phyloP scores from a whole-genome alignment of 2,329 filamentous ascomycete genomes.

The Alternaria tenuissima region DNA sequence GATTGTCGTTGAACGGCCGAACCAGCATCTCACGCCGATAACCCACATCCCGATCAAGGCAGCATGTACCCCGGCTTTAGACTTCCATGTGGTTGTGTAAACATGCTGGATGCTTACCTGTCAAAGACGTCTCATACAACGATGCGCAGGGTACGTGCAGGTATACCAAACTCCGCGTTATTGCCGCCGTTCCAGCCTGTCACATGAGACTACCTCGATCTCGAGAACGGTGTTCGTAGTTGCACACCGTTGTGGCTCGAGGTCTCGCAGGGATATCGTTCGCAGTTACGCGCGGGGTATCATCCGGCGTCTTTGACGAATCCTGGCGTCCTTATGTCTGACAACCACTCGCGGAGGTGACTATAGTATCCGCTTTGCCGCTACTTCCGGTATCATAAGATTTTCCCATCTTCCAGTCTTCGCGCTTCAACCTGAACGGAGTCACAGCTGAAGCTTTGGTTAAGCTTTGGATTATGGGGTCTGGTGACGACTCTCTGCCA shows the following conservation, averaged over 20 bases:
- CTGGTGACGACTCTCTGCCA: not conserved
- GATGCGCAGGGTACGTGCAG: not conserved
- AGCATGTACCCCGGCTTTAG: conserved; percentile 1
- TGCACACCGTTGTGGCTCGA: not conserved
- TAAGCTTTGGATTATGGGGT: not conserved
- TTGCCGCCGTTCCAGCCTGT: conserved; percentile 2
- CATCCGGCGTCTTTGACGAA: not conserved
- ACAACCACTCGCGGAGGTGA: not conserved
- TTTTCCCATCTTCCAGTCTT: not conserved
- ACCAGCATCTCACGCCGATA: conserved; percentile 22
- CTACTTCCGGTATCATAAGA: not conserved
- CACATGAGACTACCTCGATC: not conserved
- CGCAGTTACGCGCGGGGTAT: not conserved
- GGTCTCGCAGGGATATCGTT: not conserved
- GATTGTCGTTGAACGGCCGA: conserved; percentile 16
- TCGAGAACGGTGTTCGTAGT: not conserved
- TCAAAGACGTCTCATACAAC: not conserved
- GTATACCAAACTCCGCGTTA: not conserved
- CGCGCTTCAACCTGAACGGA: not conserved
- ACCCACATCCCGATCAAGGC: conserved; percentile 15
- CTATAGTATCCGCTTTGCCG: not conserved
- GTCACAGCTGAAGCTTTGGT: not conserved
- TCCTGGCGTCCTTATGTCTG: not conserved
- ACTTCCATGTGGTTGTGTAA: not conserved
- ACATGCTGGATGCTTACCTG: not conserved